Percentiles rank a stretch among this genome's conserved stretches.
Evolutionary conservation across 2,329 filamentous ascomycete genomes (phyloP).

Genomic region (Cordyceps javanica): DNA sequence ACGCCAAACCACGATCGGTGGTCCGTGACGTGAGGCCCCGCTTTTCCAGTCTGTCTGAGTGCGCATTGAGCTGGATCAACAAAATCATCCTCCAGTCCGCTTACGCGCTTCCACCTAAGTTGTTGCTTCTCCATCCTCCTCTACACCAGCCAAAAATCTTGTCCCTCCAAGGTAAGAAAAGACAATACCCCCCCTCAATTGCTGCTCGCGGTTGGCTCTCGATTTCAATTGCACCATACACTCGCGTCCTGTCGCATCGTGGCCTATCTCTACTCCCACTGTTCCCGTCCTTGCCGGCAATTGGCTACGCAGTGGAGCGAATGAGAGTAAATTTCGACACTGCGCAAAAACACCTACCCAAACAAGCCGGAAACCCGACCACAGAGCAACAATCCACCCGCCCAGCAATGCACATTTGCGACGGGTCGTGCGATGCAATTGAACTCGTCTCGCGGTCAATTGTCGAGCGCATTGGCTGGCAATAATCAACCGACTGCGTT

Average conservation of each 20-base stretch:
- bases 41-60: conserved; percentile 13
- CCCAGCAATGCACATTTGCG: neutral
- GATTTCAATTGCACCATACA: neutral
- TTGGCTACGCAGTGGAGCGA: neutral
- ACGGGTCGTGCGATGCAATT: neutral
- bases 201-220: neutral
- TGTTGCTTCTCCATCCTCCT: conserved; percentile 17
- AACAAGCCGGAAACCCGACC: neutral
- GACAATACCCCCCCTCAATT: neutral
- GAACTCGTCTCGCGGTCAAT: neutral
- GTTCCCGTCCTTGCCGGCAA: neutral
- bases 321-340: too few relatives aligned
- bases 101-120: conserved; percentile 17
- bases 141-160: conserved; percentile 10
- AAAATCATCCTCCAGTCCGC: conserved; percentile 21
- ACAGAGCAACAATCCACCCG: too few relatives aligned
- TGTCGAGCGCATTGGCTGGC: neutral
- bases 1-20: conserved; percentile 14
- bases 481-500: neutral
- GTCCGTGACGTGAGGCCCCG: conserved; percentile 18
- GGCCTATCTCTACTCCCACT: neutral
- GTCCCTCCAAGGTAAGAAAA: conserved; percentile 14
- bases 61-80: conserved; percentile 16
- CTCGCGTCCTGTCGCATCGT: neutral
- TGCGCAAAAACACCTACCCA: too few relatives aligned